Evolutionary conservation across 1,139 yeast species (phyloP), one percentile per base, ranked within the genome.

Genomic region (Yamadazyma sp.): DNA sequence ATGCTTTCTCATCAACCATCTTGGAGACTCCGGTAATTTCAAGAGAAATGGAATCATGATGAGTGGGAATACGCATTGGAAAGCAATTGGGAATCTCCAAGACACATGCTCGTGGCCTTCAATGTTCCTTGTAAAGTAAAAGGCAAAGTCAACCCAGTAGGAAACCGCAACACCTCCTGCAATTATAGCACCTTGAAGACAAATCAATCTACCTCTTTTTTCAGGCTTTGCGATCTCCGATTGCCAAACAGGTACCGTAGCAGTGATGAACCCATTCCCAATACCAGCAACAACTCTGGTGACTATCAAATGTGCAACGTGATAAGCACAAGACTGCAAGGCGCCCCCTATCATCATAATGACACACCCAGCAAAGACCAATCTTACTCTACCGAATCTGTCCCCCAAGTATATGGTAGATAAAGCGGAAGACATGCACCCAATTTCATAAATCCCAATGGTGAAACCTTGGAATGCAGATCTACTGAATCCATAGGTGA

Each of bases 61-160:
- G 5, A 65, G 15, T 3, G 73, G 71, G 54, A 69, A 69, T 27
- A 66, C 42, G 41, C 63, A 55, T 48, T 68, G 73, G 56, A 74
- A 69, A 2, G 75, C 79, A 33, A 74, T 56, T 4, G 79, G 79
- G 41, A 73, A 70, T 50, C 79, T 63, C 73, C 76, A 73, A 3
- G 61, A 50, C 5, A 58, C 59, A 17, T 29, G 30, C 15, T 34
- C 20, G 38, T 46, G 48, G 14, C 49, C 49, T n/a, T 17, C 25
- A 32, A 42, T 25, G 37, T 47, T 23, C 42, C 55, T 42, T 28
- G 64, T 51, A 47, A 66, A 69, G 41, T 69, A 70, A 33, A 71
- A 60, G 3, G 70, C 77, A 53, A 69, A 71, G 45, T 72, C 77
- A 27, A 69, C 47, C 74, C 74, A 69, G 51, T 73, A 66, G 10